phyloP scores from a whole-genome alignment of 306 rosid genomes.

The Fragaria iinumae region DNA sequence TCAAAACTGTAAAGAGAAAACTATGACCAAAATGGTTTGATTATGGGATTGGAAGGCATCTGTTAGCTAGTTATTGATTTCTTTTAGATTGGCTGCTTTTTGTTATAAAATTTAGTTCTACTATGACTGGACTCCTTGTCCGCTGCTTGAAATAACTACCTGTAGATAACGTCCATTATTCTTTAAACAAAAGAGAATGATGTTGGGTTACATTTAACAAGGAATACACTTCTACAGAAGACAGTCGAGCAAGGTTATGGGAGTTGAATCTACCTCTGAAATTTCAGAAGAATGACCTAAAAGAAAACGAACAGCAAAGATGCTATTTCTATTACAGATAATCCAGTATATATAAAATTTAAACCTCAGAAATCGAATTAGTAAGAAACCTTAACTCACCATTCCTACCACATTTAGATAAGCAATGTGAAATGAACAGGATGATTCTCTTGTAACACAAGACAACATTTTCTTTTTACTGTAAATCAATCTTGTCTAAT shows the following conservation, averaged over 20 bases:
- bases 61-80: neutral
- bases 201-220: neutral
- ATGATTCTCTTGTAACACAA: neutral
- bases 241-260: neutral
- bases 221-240: neutral
- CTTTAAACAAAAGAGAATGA: neutral
- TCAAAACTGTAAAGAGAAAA: neutral
- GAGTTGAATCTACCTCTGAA: neutral
- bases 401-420: neutral
- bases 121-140: neutral
- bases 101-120: neutral
- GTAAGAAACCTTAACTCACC: neutral
- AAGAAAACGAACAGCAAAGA: neutral
- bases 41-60: neutral
- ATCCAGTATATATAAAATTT: neutral
- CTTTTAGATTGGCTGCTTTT: neutral
- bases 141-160: neutral
- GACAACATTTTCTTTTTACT: neutral
- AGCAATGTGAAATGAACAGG: neutral
- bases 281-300: neutral
- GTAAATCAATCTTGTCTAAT: neutral
- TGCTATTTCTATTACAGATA: neutral
- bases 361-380: neutral
- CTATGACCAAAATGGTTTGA: neutral
- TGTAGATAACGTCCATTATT: neutral